Evolutionary conservation across 192 early-diverging fungal genomes (phyloP).

Genomic region (Phlyctochytrium planicorne): DNA sequence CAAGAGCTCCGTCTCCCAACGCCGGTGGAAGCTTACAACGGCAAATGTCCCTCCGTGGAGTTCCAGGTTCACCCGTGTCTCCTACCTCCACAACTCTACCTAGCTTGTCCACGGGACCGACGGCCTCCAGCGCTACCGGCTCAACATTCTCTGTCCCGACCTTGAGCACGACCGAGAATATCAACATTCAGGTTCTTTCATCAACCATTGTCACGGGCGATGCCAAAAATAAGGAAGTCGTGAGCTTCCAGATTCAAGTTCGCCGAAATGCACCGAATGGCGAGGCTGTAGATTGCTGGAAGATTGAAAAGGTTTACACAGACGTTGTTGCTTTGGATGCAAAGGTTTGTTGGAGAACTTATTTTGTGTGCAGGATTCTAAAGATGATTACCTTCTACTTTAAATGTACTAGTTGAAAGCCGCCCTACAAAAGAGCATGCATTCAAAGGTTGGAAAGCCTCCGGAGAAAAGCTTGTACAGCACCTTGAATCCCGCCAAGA

Average conservation of each 20-base stretch:
- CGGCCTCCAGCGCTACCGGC: background rate
- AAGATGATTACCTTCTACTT: slow-evolving; percentile 17
- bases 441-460: slow-evolving; percentile 66
- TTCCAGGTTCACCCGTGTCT: background rate
- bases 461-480: slow-evolving; percentile 85
- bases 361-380: slow-evolving; percentile 9
- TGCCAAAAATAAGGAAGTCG: slow-evolving; percentile 67
- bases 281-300: slow-evolving; percentile 65
- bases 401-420: slow-evolving; percentile 20
- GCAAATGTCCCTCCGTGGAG: background rate
- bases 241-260: slow-evolving; percentile 59
- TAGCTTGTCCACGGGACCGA: too few relatives aligned
- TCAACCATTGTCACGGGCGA: slow-evolving; percentile 70
- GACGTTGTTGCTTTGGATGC: slow-evolving; percentile 82
- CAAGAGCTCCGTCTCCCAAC: too few relatives aligned
- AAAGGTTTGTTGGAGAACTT: slow-evolving; percentile 58
- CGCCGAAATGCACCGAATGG: slow-evolving; percentile 32
- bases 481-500: slow-evolving; percentile 79
- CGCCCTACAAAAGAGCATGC: slow-evolving; percentile 32
- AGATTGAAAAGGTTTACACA: slow-evolving; percentile 81
- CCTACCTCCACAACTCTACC: background rate
- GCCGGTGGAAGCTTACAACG: too few relatives aligned
- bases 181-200: slow-evolving; percentile 52
- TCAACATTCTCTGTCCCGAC: too few relatives aligned
- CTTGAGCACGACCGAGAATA: slow-evolving; percentile 29